A percentile compares a stretch with the other conserved stretches of the same genome.
Conservation (phyloP, 2,329 filamentous ascomycete genomes). For the Cadophora luteo-olivacea region DNA sequence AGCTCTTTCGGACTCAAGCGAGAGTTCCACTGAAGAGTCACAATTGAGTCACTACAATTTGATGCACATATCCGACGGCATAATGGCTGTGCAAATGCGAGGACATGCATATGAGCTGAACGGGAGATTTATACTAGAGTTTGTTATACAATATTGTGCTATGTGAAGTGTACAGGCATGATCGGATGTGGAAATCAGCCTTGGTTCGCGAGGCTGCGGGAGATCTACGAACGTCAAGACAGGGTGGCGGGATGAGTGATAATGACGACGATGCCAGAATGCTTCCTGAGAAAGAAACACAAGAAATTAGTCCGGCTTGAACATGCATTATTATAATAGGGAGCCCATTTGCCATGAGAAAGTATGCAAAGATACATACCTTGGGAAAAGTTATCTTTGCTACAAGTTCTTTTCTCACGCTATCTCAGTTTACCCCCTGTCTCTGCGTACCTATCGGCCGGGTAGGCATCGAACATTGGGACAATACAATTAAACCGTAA, state of each 20-base stretch:
- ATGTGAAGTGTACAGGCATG: neutral
- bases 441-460: too few species aligned
- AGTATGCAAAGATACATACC: too few species aligned
- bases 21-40: slow-evolving; percentile 13
- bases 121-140: neutral
- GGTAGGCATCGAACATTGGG: too few species aligned
- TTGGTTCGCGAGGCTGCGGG: slow-evolving; percentile 1
- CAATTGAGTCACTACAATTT: slow-evolving; percentile 13
- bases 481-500: too few species aligned
- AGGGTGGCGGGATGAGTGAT: neutral
- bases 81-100: neutral
- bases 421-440: neutral
- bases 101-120: neutral
- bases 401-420: too few species aligned
- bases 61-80: neutral
- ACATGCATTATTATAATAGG: too few species aligned
- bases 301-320: too few species aligned
- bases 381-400: too few species aligned
- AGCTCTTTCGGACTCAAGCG: slow-evolving; percentile 1
- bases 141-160: neutral
- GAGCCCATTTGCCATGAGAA: too few species aligned
- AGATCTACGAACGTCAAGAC: neutral
- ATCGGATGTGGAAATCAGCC: neutral
- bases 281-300: too few species aligned
- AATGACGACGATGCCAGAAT: neutral